Evolutionary conservation across 2,329 filamentous ascomycete species (phyloP), one percentile per base, ranked within the genome.

Genomic region (Xylaria sp.): DNA sequence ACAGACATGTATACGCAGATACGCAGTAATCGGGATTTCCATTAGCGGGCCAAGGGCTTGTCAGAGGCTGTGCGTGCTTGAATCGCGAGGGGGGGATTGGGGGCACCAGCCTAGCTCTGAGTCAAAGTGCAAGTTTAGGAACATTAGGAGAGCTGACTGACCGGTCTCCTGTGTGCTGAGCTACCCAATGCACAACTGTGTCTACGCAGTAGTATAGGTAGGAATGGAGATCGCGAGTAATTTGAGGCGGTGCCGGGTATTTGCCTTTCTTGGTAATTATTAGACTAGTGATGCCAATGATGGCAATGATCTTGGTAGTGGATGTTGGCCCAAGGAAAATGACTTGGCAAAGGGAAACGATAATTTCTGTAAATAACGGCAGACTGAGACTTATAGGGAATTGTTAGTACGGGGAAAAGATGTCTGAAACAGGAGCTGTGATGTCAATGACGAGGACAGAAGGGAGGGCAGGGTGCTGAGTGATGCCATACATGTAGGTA

Each of bases 61-160:
- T 50, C 47, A 54, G 55, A 63, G 60, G 64, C 54, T 66, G 63
- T 55, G 63, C 38, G 44, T 64, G 22, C 51, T 44, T 59, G 54
- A 54, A 47, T 45, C 29, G 61, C 22, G 47, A 64, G 31, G 54
- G 47, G 47, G 47, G 38, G 9, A 13, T 33, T 20, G 29, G 55
- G 61, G 45, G 33, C 5, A 22, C 53, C 53, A 50, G 33, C 58
- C 61, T 36, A 57, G 45, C 45, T 58, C 38, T 33, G n/a, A 50
- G 44, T n/a, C 42, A 57, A 63, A 56, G 51, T 58, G 54, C 64
- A 56, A 31, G 33, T 57, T 58, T 55, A 20, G 27, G 25, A 33
- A 29, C n/a, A 49, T 25, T 22, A 50, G 27, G 53, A 59, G 55
- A 47, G 49, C 49, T 61, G 42, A 44, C 62, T 50, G 49, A 65